A percentile compares a stretch with the other conserved stretches of the same genome.
Conservation (phyloP, 1,139 yeast genomes). For the Diutina mesorugosa region DNA sequence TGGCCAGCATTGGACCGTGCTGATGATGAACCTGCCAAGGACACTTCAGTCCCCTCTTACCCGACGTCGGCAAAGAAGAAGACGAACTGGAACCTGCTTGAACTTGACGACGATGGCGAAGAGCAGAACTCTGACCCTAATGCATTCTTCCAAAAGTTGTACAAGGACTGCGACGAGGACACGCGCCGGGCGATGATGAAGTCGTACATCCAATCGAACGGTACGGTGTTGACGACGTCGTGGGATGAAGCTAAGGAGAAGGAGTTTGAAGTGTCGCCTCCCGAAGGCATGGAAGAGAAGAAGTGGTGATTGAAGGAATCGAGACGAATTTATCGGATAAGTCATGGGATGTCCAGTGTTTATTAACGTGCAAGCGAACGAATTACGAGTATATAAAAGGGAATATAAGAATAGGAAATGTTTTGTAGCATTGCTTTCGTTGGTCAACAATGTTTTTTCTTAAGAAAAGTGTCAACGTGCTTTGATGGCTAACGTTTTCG, state of each 20-base stretch:
- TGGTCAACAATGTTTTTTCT: too few relatives aligned
- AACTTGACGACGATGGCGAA: conserved; percentile 38
- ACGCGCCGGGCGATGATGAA: conserved; percentile 94
- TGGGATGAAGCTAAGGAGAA: conserved; percentile 81
- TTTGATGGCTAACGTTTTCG: too few relatives aligned
- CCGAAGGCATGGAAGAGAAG: conserved; percentile 50
- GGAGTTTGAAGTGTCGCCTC: conserved; percentile 62
- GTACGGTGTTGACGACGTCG: conserved; percentile 85
- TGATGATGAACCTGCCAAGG: conserved; percentile 6
- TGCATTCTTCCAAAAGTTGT: conserved; percentile 65
- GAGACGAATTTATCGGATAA: not conserved
- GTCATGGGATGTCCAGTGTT: not conserved
- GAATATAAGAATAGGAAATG: too few relatives aligned
- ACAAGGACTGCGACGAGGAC: conserved; percentile 76
- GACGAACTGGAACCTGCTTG: conserved; percentile 65
- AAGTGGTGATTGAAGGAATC: conserved; percentile 16
- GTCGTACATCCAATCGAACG: conserved; percentile 85
- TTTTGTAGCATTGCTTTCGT: too few relatives aligned
- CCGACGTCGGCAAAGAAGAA: conserved; percentile 52
- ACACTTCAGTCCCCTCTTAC: conserved; percentile 19
- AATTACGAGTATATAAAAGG: not conserved
- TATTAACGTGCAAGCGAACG: not conserved
- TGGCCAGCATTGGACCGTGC: conserved; percentile 33
- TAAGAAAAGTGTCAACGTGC: too few relatives aligned
- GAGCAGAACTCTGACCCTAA: conserved; percentile 33